Base-by-base conservation (phyloP, 2,329 filamentous ascomycete genomes). In the Verticillium zaregamsianum region DNA sequence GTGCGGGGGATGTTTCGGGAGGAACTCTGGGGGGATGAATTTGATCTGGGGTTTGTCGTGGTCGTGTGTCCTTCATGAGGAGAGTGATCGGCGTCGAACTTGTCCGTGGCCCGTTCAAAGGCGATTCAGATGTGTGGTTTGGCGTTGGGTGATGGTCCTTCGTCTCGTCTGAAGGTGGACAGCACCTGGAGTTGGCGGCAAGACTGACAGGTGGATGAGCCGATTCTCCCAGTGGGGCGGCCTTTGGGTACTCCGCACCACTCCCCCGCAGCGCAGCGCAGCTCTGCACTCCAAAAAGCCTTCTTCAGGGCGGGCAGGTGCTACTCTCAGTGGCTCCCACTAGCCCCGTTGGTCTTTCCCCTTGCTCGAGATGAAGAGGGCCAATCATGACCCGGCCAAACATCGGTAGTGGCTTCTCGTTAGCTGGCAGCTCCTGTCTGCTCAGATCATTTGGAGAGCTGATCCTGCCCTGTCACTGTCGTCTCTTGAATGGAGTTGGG, bases 1-100 rank as follows among this genome's bases (percentile, higher is more conserved):
- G 56, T 25, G 56, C 56, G 56, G 56, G 56, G 56, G 56, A 58
- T 35, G 11, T 58, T 58, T 58, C 56, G 56, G 56, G 17, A 9
- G 56, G 23, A 11, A 52, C 11, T 25, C 45, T 52, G 45, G 45
- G 45, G 45, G 14, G 8, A 7, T 8, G 9, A 28, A 14, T 35
- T 2, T 11, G 33, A 35, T 35, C 33, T 35, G 33, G 33, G 33
- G 33, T 35, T 52, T 8, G 12, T 3, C 23, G 45, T 12, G 20
- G 20, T 52, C 45, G 9, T 12, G 20, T 23, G 20, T 25, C 45
- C 5, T 14, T 23, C 12, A 2, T 23, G 45, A 25, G n/a, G 20
- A 20, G 45, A n/a, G 20, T n/a, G 45, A 52, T 52, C 45, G 20
- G 20, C 20, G 45, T 52, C 45, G 20, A 49, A 23, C 20, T 52